Evolutionary conservation across 1,139 yeast species (phyloP).

Genomic region (Kodamaea derodonti): DNA sequence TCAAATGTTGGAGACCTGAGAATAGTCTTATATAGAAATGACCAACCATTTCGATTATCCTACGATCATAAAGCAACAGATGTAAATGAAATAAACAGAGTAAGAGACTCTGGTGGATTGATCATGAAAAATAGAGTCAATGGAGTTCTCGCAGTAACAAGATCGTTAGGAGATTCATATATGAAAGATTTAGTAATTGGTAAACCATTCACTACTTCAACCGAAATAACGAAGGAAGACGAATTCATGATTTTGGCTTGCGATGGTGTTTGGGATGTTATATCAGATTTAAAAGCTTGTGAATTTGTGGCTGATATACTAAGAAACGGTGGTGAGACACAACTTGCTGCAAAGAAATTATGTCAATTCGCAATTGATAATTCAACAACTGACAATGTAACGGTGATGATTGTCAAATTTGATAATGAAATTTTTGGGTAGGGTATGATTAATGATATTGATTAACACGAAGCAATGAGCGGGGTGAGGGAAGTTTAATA

Average conservation of each 20-base stretch:
- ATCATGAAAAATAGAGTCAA: constrained; percentile 89
- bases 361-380: constrained; percentile 76
- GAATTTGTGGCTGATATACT: constrained; percentile 53
- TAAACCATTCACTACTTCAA: constrained; percentile 87
- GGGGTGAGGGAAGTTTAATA: too few relatives aligned
- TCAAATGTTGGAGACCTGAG: constrained; percentile 97
- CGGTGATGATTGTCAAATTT: constrained; percentile 81
- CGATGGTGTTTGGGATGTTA: constrained; percentile 95
- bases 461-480: too few relatives aligned
- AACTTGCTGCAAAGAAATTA: constrained; percentile 62
- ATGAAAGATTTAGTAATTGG: constrained; percentile 90
- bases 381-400: constrained; percentile 86
- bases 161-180: constrained; percentile 92
- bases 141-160: constrained; percentile 91
- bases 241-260: constrained; percentile 84
- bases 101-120: constrained; percentile 77
- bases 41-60: constrained; percentile 71
- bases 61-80: constrained; percentile 97
- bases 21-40: constrained; percentile 70
- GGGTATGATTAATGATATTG: too few relatives aligned
- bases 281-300: constrained; percentile 78
- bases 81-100: constrained; percentile 67
- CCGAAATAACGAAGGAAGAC: constrained; percentile 62
- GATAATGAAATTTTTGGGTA: constrained; percentile 44
- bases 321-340: constrained; percentile 49